phyloP scores from a whole-genome alignment of 192 early-diverging fungal species.

The Mortierella hygrophila region DNA sequence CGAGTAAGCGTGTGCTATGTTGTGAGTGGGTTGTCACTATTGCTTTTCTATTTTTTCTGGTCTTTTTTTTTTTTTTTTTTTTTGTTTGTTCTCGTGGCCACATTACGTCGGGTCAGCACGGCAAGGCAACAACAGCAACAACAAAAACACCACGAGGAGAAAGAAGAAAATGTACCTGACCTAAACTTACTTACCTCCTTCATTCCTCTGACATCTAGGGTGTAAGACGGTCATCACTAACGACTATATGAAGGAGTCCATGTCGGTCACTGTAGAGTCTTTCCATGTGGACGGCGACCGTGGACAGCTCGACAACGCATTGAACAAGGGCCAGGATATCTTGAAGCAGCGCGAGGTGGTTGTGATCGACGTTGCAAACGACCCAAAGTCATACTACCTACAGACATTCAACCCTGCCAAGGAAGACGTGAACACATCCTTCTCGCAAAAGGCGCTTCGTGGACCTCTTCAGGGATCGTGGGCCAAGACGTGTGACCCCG shows the following conservation, averaged over 20 bases:
- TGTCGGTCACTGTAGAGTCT: constrained; percentile 81
- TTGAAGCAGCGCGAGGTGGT: constrained; percentile 76
- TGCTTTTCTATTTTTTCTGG: constrained; percentile 8
- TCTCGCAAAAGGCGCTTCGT: constrained; percentile 76
- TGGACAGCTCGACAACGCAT: constrained; percentile 77
- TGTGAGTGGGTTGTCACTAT: neutral
- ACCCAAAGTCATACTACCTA: constrained; percentile 52
- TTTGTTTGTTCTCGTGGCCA: constrained; percentile 32
- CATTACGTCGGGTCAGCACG: constrained; percentile 2
- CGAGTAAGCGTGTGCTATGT: neutral
- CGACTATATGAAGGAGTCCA: constrained; percentile 78
- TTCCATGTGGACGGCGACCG: constrained; percentile 77
- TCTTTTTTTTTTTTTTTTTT: neutral
- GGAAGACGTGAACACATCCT: constrained; percentile 75
- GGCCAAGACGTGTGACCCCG: constrained; percentile 74
- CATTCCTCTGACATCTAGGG: constrained; percentile 2
- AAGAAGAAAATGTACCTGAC: neutral
- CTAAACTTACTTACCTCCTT: neutral
- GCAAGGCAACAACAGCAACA: neutral
- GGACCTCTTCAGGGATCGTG: constrained; percentile 75
- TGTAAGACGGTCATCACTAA: constrained; percentile 62
- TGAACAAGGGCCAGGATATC: constrained; percentile 56
- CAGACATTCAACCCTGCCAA: constrained; percentile 56
- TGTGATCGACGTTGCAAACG: constrained; percentile 77
- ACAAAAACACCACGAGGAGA: neutral